Conservation (phyloP, 306 rosid genomes). For the Delonix regia region DNA sequence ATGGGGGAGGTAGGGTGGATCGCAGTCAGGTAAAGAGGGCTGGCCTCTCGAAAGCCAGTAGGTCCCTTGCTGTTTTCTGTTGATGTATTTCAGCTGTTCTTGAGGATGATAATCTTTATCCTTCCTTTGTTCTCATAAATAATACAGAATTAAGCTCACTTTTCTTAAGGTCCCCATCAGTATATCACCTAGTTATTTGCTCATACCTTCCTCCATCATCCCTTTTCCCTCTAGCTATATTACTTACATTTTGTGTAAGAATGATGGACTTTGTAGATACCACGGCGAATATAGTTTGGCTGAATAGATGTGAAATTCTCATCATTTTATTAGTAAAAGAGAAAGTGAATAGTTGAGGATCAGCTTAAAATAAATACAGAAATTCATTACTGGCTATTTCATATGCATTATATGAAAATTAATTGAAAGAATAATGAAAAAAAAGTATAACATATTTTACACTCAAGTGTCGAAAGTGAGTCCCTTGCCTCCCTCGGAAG, state of each 20-base stretch:
- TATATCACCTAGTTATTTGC: not conserved
- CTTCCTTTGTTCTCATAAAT: too few relatives aligned
- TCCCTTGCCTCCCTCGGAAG: not conserved
- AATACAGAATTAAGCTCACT: too few relatives aligned
- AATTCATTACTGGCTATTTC: not conserved
- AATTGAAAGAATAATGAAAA: not conserved
- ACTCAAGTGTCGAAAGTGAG: not conserved
- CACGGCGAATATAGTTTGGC: not conserved
- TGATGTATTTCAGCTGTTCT: too few relatives aligned
- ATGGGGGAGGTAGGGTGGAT: too few relatives aligned
- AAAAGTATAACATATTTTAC: too few relatives aligned
- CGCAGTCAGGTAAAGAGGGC: too few relatives aligned
- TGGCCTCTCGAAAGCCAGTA: too few relatives aligned
- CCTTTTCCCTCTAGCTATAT: not conserved
- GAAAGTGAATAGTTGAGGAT: not conserved
- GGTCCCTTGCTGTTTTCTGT: too few relatives aligned
- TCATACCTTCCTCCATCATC: not conserved
- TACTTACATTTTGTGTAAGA: not conserved
- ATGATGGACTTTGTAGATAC: not conserved
- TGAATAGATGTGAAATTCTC: not conserved
- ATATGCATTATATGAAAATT: not conserved
- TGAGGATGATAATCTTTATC: too few relatives aligned
- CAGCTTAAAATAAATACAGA: not conserved
- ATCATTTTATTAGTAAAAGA: not conserved
- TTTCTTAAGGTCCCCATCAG: too few relatives aligned